Evolutionary conservation across 768 basidiomycete species (phyloP), one percentile per base, ranked within the genome.

Genomic region (Tremella yokohamensis): DNA sequence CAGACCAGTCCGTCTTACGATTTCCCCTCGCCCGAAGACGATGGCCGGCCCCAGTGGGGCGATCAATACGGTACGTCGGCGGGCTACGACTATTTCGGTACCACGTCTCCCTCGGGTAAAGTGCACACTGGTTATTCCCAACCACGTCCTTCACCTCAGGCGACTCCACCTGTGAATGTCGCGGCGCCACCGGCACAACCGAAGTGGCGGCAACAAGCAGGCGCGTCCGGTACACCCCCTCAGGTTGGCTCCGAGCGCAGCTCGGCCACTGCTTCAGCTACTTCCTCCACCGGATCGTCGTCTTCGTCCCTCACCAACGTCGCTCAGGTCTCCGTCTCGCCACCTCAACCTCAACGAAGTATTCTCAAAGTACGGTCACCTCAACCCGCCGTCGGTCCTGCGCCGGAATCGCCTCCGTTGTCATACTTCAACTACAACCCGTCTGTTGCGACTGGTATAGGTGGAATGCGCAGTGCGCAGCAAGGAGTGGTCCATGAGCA

Each of bases 81-180:
- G 61, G 82, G 82, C 15, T 83, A 82, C 63, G 84, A 85, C 65
- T 83, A 84, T 73, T 85, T 85, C 63, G 81, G 76, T 9, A 84
- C 82, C 1, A 81, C 84, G 8, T 83, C 84, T 68, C 77, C 84
- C 13, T 82, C 82, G 2, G 83, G 66, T 63, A 56, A 57, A 54
- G 71, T 55, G 20, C 48, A 22, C 20, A 49, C 48, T 19, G 20
- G 20, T 9, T 24, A 26, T 19, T 8, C 48, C 48, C 16, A 49
- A 49, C 25, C 59, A 45, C 18, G 49, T 56, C 15, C 37, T 18
- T 20, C 59, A 56, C 11, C 34, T 7, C 51, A 56, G 18, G 6
- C 20, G 3, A 12, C 52, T 40, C 29, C 29, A 34, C 29, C 63
- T 4, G 66, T 64, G 18, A 69, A 61, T 6, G 70, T 72, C 61